Evolutionary conservation across 805 yeast species (phyloP), one percentile per base, ranked within the genome.

Genomic region (Candida nitratophila): DNA sequence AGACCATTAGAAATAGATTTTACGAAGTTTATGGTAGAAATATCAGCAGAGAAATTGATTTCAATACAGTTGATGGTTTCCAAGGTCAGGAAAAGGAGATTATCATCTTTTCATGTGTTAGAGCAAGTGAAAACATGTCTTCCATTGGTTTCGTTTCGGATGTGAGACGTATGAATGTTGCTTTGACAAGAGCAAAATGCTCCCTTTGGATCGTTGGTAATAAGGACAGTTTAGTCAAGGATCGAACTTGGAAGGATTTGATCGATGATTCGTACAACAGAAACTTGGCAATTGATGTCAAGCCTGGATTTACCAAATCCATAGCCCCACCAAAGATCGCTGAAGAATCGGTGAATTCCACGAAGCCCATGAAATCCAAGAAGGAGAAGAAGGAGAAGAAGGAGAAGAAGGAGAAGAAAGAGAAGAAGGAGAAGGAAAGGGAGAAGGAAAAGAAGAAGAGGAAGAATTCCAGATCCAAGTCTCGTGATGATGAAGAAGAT

Each of bases 21-120:
- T 60, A 66, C 6, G 66, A 68, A 15, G 67, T 68, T 43, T 84
- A 75, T 55, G 98, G 98, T 11, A 67, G 67, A 2, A 56, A 67
- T 3, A 83, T 91, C 30, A 60, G 74, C 17, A 71, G 76, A 27
- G 81, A 77, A 43, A 79, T 95, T 40, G 95, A 86, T 57, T 89
- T 93, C 65, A 89, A 90, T 57, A 88, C 99, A 0, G 89, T 93
- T 47, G 99, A 93, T 72, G 99, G 98, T 1, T 93, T 90, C 60
- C 99, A 89, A 68, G 97, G 96, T 50, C 98, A 93, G 63, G 99
- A 93, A 59, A 93, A 91, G 62, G 97, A 91, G 50, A 79, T 93
- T 39, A 87, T 93, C 49, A 77, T 93, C 40, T 83, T 93, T 71
- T 89, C 98, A 0, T 91, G 98, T 77, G 99, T 93, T 4, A 77